Base-by-base conservation (phyloP, 805 yeast species). In the Nakazawaea wickerhamii region DNA sequence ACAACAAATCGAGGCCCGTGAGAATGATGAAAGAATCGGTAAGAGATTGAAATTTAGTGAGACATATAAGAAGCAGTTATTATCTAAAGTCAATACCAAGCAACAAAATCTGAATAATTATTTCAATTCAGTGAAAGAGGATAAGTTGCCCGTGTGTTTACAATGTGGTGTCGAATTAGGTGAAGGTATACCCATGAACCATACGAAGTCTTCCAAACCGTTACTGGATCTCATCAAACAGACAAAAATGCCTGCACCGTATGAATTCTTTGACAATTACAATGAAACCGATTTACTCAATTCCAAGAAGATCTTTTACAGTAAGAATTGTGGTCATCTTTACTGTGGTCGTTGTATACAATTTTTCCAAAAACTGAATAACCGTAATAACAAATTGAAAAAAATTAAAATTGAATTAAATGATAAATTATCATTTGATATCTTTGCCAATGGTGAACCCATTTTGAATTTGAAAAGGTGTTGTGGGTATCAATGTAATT, bases 341-440 rank as follows among this genome's bases (percentile, higher is more conserved):
- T 88, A 77, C 57, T 88, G 96, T 60, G 96, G 96, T 1, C 61
- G 91, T 32, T 88, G 96, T 61, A 34, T 35, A n/a, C 38, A 38
- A 30, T 18, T 13, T 6, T 36, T 43, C 36, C 19, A 26, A 9
- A 36, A 36, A 27, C 30, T 22, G 22, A 19, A 25, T 3, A 31
- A 41, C 10, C 11, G 15, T 9, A 40, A 20, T 11, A n/a, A 13
- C 18, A 36, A 36, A 22, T 26, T 23, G 38, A 43, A 38, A 18
- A 43, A 43, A 21, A 18, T 5, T 2, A 38, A 38, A 20, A 14
- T 37, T 4, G 8, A 8, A 11, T 5, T 37, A 19, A 22, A 22
- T 28, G 30, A 38, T 19, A 27, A 18, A 15, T 72, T 73, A 5
- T 64, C 70, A 54, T 72, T 67, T 27, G 63, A 68, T 54, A 58